Evolutionary conservation across 2,329 filamentous ascomycete genomes (phyloP).

Genomic region (Phialophora verrucosa): DNA sequence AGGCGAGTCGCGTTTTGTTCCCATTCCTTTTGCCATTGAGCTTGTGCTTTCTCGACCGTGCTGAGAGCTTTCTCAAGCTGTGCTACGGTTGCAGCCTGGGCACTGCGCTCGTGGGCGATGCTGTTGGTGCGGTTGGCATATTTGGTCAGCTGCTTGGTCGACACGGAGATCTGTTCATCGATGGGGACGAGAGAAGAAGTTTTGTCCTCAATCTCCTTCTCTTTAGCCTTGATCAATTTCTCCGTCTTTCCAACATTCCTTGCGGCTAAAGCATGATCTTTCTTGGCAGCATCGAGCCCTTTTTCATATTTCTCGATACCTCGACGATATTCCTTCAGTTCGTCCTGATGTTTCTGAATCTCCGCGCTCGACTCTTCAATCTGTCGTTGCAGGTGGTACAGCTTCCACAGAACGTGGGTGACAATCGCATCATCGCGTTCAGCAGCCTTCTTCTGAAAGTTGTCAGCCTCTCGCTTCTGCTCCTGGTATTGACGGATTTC

Average conservation of each 20-base stretch:
- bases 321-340: conserved; percentile 88
- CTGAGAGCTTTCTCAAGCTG: conserved; percentile 80
- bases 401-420: conserved; percentile 92
- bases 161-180: conserved; percentile 87
- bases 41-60: conserved; percentile 84
- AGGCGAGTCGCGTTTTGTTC: conserved; percentile 82
- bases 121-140: conserved; percentile 71
- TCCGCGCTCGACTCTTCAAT: conserved; percentile 91
- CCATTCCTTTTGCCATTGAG: conserved; percentile 87
- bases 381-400: conserved; percentile 90
- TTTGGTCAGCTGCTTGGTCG: conserved; percentile 70
- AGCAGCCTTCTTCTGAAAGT: conserved; percentile 86
- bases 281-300: conserved; percentile 78
- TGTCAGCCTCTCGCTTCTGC: conserved; percentile 94
- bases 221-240: conserved; percentile 80
- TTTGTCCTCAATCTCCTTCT: conserved; percentile 84
- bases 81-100: conserved; percentile 70
- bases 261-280: conserved; percentile 77
- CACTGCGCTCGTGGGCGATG: conserved; percentile 76
- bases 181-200: conserved; percentile 86
- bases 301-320: conserved; percentile 84
- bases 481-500: conserved; percentile 98
- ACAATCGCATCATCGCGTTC: conserved; percentile 91
- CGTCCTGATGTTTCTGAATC: conserved; percentile 92
- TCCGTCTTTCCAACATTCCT: conserved; percentile 83